Percentiles rank a stretch among this genome's conserved stretches.
Evolutionary conservation across 2,329 filamentous ascomycete genomes (phyloP).

Genomic region (Diaporthe sp.): DNA sequence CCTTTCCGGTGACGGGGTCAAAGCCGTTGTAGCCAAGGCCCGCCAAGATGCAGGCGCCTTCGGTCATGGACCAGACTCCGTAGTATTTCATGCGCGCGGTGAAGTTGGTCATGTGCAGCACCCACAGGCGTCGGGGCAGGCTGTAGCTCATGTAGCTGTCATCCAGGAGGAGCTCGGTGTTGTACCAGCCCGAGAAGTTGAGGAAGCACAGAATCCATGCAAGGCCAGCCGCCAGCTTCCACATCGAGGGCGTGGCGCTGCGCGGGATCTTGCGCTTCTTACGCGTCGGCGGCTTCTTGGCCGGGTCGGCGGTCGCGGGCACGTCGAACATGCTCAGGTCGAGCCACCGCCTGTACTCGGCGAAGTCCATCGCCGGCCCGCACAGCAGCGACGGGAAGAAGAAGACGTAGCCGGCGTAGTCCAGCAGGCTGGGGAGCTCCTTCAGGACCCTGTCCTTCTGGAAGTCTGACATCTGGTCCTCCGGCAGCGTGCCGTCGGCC

Average conservation of each 20-base stretch:
- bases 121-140: slow-evolving; percentile 79
- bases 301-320: slow-evolving; percentile 81
- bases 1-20: slow-evolving; percentile 83
- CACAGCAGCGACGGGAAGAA: slow-evolving; percentile 94
- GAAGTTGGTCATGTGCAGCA: slow-evolving; percentile 85
- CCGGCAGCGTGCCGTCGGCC: slow-evolving; percentile 86
- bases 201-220: slow-evolving; percentile 85
- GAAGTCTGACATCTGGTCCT: slow-evolving; percentile 82
- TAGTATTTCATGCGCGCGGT: slow-evolving; percentile 93
- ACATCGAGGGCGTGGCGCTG: slow-evolving; percentile 84
- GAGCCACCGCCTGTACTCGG: slow-evolving; percentile 92
- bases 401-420: slow-evolving; percentile 90
- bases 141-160: slow-evolving; percentile 74
- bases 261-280: slow-evolving; percentile 94
- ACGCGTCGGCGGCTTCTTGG: slow-evolving; percentile 85
- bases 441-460: slow-evolving; percentile 85
- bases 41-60: slow-evolving; percentile 92
- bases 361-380: slow-evolving; percentile 93
- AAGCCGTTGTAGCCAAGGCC: slow-evolving; percentile 96
- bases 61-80: slow-evolving; percentile 92
- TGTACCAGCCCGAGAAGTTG: slow-evolving; percentile 75
- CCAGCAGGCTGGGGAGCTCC: slow-evolving; percentile 78
- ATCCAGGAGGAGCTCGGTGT: slow-evolving; percentile 70
- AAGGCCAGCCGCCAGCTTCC: slow-evolving; percentile 79
- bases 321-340: slow-evolving; percentile 95